These are phyloP conservation scores for Aureobasidium melanogenum DNA, from an alignment of 2,329 filamentous ascomycete species.

Conservation along the genomic window DNA sequence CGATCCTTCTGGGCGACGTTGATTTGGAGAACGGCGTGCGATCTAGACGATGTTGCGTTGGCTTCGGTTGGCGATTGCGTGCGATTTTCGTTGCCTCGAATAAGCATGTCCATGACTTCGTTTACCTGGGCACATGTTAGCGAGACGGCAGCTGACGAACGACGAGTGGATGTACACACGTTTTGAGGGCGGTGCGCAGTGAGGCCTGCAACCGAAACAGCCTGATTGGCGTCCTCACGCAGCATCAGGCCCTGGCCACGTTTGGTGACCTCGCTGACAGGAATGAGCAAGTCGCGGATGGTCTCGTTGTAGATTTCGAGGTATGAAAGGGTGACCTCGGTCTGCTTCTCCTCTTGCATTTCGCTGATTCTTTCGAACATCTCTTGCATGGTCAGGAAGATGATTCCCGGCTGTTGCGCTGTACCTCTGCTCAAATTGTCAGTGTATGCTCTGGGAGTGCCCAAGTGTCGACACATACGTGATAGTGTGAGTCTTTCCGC, in stretches of 20 bases:
- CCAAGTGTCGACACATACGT: constrained; percentile 20
- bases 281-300: constrained; percentile 88
- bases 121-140: constrained; percentile 40
- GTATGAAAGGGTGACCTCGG: constrained; percentile 87
- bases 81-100: constrained; percentile 84
- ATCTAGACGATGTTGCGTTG: constrained; percentile 94
- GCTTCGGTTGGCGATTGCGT: constrained; percentile 96
- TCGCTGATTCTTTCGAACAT: constrained; percentile 95
- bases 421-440: constrained; percentile 49
- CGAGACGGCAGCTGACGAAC: neutral
- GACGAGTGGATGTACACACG: constrained; percentile 38
- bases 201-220: constrained; percentile 81
- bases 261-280: constrained; percentile 54
- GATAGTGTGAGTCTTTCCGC: constrained; percentile 98
- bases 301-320: constrained; percentile 99
- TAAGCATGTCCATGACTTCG: constrained; percentile 99
- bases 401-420: constrained; percentile 86
- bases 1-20: constrained; percentile 91
- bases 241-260: constrained; percentile 77
- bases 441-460: constrained; percentile 17
- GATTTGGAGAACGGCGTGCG: constrained; percentile 94
- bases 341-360: constrained; percentile 72
- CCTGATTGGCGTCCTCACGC: constrained; percentile 86
- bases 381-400: constrained; percentile 98
- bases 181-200: constrained; percentile 86